Base-by-base conservation (phyloP, 495 filamentous ascomycete species). In the Cercophora sp. region DNA sequence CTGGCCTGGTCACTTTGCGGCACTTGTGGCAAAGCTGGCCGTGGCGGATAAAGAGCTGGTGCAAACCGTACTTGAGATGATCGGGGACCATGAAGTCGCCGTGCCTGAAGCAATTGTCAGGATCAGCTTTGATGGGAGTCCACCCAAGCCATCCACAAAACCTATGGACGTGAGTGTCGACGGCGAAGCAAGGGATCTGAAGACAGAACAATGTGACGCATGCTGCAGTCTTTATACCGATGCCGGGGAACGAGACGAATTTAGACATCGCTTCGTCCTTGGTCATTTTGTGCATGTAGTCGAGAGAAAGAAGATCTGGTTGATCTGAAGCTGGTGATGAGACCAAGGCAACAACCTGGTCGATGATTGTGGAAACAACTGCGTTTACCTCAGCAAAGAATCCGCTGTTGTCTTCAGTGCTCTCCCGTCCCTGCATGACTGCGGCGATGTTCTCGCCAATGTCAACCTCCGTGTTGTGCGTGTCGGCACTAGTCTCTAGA, bases 161-260 rank as follows among this genome's bases (percentile, higher is more conserved):
- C 16, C 89, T 83, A 63, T 84, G 84, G 54, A 93, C 88, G 58
- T 43, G 89, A 0, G 89, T 94, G 58, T 93, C 89, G 1, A 94
- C 89, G 0, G 89, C 88, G 59, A 92, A 91, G 63, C 84, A 85
- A 0, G 88, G 85, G 10, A 81, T 79, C 56, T 81, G 80, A 20
- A 94, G 77, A 59, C 87, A 91, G 65, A 94, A 94, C 2, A 92
- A 74, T 10, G 86, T 68, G 11, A 92, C 87, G 57, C 93, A 98
- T 6, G 88, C 85, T 3, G 91, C 87, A 0, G 91, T 96, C 70
- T 98, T 98, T 47, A 88, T 84, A 0, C 91, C 93, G 52, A 97
- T 88, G 3, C 92, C 93, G 2, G 86, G 86, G 39, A 85, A 93
- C 48, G 79, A 84, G 43, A 83, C 79, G 29, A 97, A 76, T 49